These are phyloP conservation scores for Brassica incana DNA, from an alignment of 345 rosid genomes.

Conservation along the genomic window DNA sequence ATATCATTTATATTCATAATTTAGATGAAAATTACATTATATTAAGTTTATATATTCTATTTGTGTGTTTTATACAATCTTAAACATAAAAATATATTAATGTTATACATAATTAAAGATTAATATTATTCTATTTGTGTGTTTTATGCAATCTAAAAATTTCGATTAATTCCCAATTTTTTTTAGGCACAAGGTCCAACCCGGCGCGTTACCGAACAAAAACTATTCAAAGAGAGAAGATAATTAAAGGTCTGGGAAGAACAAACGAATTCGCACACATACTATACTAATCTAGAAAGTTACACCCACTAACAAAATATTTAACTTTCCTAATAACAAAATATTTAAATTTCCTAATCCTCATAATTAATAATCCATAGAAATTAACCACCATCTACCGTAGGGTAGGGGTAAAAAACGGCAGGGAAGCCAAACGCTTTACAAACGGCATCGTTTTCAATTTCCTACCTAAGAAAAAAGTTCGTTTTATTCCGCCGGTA, in stretches of 20 bases:
- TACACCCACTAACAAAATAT: slow-evolving; percentile 16
- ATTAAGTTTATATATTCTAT: too few relatives aligned
- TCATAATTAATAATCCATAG: slow-evolving; percentile 8
- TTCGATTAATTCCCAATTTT: too few relatives aligned
- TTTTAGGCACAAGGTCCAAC: too few relatives aligned
- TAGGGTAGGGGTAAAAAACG: slow-evolving; percentile 1
- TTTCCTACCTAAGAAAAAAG: slow-evolving; percentile 26
- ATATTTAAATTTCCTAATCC: background rate
- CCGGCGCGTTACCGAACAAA: too few relatives aligned
- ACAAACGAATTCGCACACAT: slow-evolving; percentile 28
- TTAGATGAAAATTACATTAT: too few relatives aligned
- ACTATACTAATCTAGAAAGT: slow-evolving; percentile 21
- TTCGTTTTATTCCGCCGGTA: slow-evolving; percentile 47
- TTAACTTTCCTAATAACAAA: slow-evolving; percentile 5
- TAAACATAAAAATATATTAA: too few relatives aligned
- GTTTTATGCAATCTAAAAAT: too few relatives aligned
- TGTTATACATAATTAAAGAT: too few relatives aligned
- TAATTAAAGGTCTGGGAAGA: slow-evolving; percentile 12
- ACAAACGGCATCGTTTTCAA: slow-evolving; percentile 35
- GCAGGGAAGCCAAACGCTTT: slow-evolving; percentile 34
- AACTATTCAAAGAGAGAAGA: background rate
- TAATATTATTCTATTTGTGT: too few relatives aligned
- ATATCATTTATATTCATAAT: too few relatives aligned
- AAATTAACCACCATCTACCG: slow-evolving; percentile 30
- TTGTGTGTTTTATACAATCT: too few relatives aligned